phyloP scores from a whole-genome alignment of 1,284 basidiomycete species.

The Apiotrichum brassicae region DNA sequence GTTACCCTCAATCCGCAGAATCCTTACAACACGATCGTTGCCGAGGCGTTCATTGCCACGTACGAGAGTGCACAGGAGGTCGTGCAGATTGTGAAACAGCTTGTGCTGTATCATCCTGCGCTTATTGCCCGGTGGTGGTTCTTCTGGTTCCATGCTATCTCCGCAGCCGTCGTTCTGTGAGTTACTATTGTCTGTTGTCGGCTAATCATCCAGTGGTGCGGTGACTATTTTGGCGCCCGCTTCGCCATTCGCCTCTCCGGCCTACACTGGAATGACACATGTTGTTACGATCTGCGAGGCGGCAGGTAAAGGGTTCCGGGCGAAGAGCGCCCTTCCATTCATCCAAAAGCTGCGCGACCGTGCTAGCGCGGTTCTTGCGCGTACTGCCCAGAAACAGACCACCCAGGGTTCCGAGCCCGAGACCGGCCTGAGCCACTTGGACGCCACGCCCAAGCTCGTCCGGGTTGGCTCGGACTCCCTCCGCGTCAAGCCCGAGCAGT shows the following conservation, averaged over 20 bases:
- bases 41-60: constrained; percentile 34
- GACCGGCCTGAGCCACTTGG: constrained; percentile 36
- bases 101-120: constrained; percentile 43
- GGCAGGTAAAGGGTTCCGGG: constrained; percentile 36
- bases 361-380: neutral
- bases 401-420: constrained; percentile 18
- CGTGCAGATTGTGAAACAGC: constrained; percentile 40
- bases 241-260: constrained; percentile 38
- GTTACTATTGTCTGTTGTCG: constrained; percentile 2
- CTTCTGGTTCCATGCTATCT: constrained; percentile 46
- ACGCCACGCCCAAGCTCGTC: constrained; percentile 24
- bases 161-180: constrained; percentile 43
- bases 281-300: constrained; percentile 40
- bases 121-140: constrained; percentile 44
- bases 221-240: constrained; percentile 39
- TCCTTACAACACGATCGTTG: constrained; percentile 30
- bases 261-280: constrained; percentile 35
- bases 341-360: constrained; percentile 1
- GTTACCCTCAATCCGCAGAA: constrained; percentile 34
- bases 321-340: constrained; percentile 37
- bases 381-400: neutral
- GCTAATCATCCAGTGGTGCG: constrained; percentile 23
- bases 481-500: neutral
- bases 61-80: constrained; percentile 44
- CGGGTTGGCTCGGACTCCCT: constrained; percentile 14